Evolutionary conservation across 1,284 basidiomycete genomes (phyloP), one percentile per base, ranked within the genome.

Genomic region (Pterula multifida): DNA sequence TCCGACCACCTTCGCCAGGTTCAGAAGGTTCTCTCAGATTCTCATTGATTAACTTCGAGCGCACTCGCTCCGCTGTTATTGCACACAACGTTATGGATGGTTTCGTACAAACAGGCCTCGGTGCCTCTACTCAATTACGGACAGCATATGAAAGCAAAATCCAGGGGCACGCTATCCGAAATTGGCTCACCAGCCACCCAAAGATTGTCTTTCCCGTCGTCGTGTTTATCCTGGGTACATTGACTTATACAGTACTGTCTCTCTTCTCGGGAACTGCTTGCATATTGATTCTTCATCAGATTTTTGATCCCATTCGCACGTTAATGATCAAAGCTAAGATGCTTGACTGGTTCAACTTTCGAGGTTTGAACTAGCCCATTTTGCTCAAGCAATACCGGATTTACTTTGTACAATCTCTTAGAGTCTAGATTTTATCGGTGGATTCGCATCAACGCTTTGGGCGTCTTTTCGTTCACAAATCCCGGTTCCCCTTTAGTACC

Each of bases 291-390:
- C 36, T 23, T 21, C 21, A 11, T 3, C 54, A 91, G 85, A 78
- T 96, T 55, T 96, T 96, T 60, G 92, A 97, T 61, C 93, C 93
- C 1, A 79, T 98, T 26, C 82, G 95, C 44, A 76, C 81, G 2
- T 74, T 93, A 54, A 90, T 86, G 70, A 79, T 98, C 0, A 76
- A 91, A 68, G 81, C 78, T 21, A 88, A 92, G 59, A 71, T 97
- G 58, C 71, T 86, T 50, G 77, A 89, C 47, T 88, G 88, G 69
- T 93, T 96, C 60, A 80, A 93, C 60, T 75, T 81, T 54, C 71
- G 71, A 63, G 71, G 85, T 83, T 59, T 15, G 68, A 54, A 51
- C 35, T 26, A 49, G 50, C 23, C 49, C 48, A 52, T 55, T 47
- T 1, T 36, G 3, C 11, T 9, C 17, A 3, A 25, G 13, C 39